Evolutionary conservation across 1,284 basidiomycete genomes (phyloP).

Genomic region (Apiotrichum sp.): DNA sequence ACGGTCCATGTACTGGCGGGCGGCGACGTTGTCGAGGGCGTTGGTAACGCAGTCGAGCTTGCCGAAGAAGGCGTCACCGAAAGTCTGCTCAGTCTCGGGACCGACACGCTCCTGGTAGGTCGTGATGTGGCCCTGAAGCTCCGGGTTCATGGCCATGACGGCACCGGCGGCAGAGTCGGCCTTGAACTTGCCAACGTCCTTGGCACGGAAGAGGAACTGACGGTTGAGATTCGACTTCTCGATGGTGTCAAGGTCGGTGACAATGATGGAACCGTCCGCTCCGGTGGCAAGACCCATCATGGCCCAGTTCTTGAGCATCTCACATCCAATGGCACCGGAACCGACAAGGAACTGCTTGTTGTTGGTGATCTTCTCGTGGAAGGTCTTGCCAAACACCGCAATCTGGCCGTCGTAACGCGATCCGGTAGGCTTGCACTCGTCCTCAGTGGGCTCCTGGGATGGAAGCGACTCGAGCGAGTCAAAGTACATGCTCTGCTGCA

Average conservation of each 20-base stretch:
- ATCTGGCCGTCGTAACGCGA: constrained; percentile 92
- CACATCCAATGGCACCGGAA: constrained; percentile 96
- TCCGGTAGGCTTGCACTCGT: constrained; percentile 74
- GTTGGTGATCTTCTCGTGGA: constrained; percentile 89
- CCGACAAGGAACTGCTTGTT: constrained; percentile 96
- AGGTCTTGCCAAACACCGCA: constrained; percentile 86
- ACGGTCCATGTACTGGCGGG: constrained; percentile 98
- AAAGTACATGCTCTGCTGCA: constrained; percentile 93
- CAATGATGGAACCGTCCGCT: constrained; percentile 74
- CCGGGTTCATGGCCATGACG: constrained; percentile 94
- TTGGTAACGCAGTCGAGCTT: constrained; percentile 95
- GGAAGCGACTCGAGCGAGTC: constrained; percentile 96
- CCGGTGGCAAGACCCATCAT: constrained; percentile 96
- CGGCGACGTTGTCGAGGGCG: constrained; percentile 95
- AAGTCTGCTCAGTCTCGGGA: constrained; percentile 84
- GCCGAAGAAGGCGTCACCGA: constrained; percentile 83
- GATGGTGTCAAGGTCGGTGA: constrained; percentile 97
- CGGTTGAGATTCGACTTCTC: constrained; percentile 99
- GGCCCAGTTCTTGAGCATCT: constrained; percentile 99
- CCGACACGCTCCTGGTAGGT: constrained; percentile 94
- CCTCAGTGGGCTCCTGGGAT: constrained; percentile 65
- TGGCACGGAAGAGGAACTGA: constrained; percentile 95
- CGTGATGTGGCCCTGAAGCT: constrained; percentile 78
- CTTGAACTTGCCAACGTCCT: constrained; percentile 98
- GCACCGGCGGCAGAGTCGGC: constrained; percentile 89